Conservation (phyloP, 164 flowering plant genomes). For the Stephania yunnanensis region DNA sequence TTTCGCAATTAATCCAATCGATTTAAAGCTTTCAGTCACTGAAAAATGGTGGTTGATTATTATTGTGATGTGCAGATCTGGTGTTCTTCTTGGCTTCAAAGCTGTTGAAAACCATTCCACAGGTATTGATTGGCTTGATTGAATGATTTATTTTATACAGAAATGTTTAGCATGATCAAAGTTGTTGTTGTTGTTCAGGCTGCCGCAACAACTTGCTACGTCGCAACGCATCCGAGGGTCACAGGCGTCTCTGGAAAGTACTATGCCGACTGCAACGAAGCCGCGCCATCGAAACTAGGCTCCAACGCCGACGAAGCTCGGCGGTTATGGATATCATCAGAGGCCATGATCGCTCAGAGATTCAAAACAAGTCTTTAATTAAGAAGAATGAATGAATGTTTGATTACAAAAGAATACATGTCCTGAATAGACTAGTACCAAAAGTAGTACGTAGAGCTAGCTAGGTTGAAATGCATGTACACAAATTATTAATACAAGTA, state of each 20-base stretch:
- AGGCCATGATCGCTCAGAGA: conserved; percentile 39
- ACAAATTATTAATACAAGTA: no score
- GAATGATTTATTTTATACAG: no score
- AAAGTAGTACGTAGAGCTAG: no score
- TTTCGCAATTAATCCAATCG: no score
- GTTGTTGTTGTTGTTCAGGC: conserved; percentile 49
- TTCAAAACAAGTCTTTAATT: conserved; percentile 7
- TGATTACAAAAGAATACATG: no score
- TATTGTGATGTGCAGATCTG: conserved; percentile 46
- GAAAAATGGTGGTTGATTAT: neutral
- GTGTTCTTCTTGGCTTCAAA: conserved; percentile 77
- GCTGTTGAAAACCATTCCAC: conserved; percentile 83
- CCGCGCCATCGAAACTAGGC: conserved; percentile 52
- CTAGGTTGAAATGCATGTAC: no score
- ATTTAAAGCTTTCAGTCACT: neutral
- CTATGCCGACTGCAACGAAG: conserved; percentile 84
- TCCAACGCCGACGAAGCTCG: conserved; percentile 49
- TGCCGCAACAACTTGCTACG: conserved; percentile 97
- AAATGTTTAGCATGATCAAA: neutral
- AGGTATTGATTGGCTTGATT: conserved; percentile 35
- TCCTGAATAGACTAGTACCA: no score
- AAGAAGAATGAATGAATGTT: neutral
- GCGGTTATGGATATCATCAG: conserved; percentile 66
- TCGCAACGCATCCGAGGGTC: conserved; percentile 67
- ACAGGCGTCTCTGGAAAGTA: conserved; percentile 67